Percentiles rank a stretch among this genome's conserved stretches.
These are phyloP conservation scores for Knoxdaviesia proteae DNA, from an alignment of 2,329 filamentous ascomycete species.

Conservation along the genomic window DNA sequence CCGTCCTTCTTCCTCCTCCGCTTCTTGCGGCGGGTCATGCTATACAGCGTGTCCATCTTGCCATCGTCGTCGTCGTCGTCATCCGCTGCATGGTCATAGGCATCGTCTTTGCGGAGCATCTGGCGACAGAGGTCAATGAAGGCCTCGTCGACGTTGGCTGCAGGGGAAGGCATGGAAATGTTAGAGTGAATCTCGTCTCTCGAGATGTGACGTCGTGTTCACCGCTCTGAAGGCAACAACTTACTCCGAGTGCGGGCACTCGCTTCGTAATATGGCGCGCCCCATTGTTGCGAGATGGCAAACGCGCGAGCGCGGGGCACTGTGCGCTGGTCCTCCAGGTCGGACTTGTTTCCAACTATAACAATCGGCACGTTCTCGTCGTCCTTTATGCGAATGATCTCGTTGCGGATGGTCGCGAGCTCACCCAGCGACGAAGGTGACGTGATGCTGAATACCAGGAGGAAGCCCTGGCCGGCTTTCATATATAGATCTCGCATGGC, in stretches of 20 bases:
- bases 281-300: constrained; percentile 69
- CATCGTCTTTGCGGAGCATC: constrained; percentile 55
- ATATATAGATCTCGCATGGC: constrained; percentile 69
- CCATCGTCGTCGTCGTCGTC: constrained; percentile 18
- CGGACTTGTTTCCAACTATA: constrained; percentile 80
- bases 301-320: constrained; percentile 66
- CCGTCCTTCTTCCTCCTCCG: constrained; percentile 10
- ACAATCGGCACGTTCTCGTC: constrained; percentile 72
- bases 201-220: too few species aligned
- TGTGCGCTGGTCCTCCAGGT: constrained; percentile 66
- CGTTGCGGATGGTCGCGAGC: constrained; percentile 60
- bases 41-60: constrained; percentile 16
- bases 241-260: constrained; percentile 56
- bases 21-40: constrained; percentile 12
- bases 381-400: constrained; percentile 81
- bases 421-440: constrained; percentile 68
- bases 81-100: constrained; percentile 13
- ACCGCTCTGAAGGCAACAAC: constrained; percentile 8
- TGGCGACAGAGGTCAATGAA: constrained; percentile 71
- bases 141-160: constrained; percentile 73
- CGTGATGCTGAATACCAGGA: constrained; percentile 82
- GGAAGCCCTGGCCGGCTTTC: constrained; percentile 81
- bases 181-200: background rate
- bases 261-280: constrained; percentile 78
- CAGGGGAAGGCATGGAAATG: background rate